A percentile compares a stretch with the other conserved stretches of the same genome.
Conservation (phyloP, 176 grass and related monocot species). For the Paspalum vaginatum region DNA sequence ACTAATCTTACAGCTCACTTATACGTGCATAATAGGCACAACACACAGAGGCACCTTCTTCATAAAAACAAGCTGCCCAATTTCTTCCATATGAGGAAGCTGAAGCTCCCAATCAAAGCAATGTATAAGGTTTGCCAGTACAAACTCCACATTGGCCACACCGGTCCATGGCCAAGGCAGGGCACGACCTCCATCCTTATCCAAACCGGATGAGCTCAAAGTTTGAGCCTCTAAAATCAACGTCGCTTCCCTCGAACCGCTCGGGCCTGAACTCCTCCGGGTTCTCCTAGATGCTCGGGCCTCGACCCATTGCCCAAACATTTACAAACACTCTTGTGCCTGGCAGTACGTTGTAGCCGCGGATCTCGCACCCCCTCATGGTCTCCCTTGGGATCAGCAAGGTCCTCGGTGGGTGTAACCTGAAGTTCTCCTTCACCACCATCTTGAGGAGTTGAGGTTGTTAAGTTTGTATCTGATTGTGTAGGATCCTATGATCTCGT, state of each 20-base stretch:
- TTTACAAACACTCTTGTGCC: conserved; percentile 34
- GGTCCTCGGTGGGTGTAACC: conserved; percentile 41
- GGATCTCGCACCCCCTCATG: conserved; percentile 19
- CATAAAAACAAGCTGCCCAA: conserved; percentile 20
- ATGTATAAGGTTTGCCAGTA: conserved; percentile 40
- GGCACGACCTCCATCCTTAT: conserved; percentile 39
- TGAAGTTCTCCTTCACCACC: conserved; percentile 49
- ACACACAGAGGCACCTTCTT: conserved; percentile 36
- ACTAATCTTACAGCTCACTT: not conserved
- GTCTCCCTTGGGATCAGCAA: conserved; percentile 39
- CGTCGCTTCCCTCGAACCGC: conserved; percentile 29
- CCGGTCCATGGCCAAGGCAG: conserved; percentile 45
- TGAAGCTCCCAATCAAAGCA: conserved; percentile 42
- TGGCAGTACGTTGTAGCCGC: conserved; percentile 2
- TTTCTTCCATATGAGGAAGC: conserved; percentile 51
- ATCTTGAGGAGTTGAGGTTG: conserved; percentile 56
- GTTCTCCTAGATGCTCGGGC: conserved; percentile 29
- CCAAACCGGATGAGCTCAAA: conserved; percentile 55
- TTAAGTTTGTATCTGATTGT: too few relatives aligned
- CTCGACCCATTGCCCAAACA: conserved; percentile 53
- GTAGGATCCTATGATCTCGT: too few relatives aligned
- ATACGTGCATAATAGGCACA: conserved; percentile 16
- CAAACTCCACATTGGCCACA: conserved; percentile 41
- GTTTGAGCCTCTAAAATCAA: conserved; percentile 52
- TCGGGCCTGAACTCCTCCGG: conserved; percentile 46